phyloP scores from a whole-genome alignment of 2,329 filamentous ascomycete genomes.

The Pseudocercospora vitis region DNA sequence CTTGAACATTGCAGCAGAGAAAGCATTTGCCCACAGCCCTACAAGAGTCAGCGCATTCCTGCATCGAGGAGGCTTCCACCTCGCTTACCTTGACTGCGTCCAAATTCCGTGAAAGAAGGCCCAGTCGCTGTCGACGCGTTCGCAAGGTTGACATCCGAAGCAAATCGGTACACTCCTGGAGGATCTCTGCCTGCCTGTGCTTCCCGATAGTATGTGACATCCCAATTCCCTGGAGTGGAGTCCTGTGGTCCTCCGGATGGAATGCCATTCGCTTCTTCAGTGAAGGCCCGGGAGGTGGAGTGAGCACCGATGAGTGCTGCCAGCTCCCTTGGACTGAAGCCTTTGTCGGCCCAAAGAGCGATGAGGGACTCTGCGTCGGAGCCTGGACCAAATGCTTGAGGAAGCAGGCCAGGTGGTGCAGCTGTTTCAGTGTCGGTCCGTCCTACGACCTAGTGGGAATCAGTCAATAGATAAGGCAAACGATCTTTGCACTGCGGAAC shows the following conservation, averaged over 20 bases:
- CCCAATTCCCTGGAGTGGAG: constrained; percentile 41
- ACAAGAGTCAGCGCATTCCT: not conserved
- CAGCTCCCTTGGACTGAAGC: constrained; percentile 52
- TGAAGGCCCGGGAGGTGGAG: constrained; percentile 49
- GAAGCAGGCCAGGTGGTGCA: constrained; percentile 48
- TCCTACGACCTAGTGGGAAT: constrained; percentile 39
- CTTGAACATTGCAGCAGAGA: constrained; percentile 25
- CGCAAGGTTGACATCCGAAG: constrained; percentile 35
- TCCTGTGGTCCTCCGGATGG: constrained; percentile 8
- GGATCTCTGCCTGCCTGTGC: constrained; percentile 26
- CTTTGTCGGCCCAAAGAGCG: constrained; percentile 52
- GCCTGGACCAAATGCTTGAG: constrained; percentile 43
- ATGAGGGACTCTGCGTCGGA: constrained; percentile 43
- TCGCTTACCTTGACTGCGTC: constrained; percentile 3
- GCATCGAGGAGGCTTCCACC: not conserved
- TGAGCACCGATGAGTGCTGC: constrained; percentile 58
- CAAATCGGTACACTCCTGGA: constrained; percentile 32
- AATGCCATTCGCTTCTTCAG: constrained; percentile 28
- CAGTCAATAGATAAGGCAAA: not conserved
- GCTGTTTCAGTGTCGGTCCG: constrained; percentile 47
- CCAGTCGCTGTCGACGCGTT: constrained; percentile 14
- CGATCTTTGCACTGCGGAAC: not conserved
- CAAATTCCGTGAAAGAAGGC: constrained; percentile 17
- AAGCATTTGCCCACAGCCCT: constrained; percentile 20
- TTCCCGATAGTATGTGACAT: constrained; percentile 50